Evolutionary conservation across 306 rosid genomes (phyloP), one percentile per base, ranked within the genome.

Genomic region (Fragaria ananassa): DNA sequence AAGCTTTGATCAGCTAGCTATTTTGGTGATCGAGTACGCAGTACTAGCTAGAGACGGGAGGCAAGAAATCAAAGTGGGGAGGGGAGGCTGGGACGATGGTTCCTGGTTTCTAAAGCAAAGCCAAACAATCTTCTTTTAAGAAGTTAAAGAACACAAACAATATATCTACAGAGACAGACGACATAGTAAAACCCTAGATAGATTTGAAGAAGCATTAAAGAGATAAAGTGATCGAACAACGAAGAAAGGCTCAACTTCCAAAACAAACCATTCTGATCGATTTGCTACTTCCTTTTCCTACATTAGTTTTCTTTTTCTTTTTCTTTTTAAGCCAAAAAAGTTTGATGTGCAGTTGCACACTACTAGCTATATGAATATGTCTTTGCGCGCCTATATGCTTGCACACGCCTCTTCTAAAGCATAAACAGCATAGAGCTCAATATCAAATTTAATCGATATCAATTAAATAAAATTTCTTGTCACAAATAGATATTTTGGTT

Each of bases 51-150:
- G 60, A 68, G 71, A 74, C 8, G 65, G 64, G 83, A 64, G 83
- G 72, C 88, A 81, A 68, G 50, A 82, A 82, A 79, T 74, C 79
- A 70, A 80, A 51, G 89, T 80, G 86, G 82, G 84, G 84, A 68
- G 60, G 47, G 78, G 71, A 42, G 71, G 70, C 42, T 39, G 56
- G 78, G 19, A 25, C 70, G 42, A 64, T 69, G 82, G 84, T 82
- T 76, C 74, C 86, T 81, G 78, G 74, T 80, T 65, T 77, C 68
- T 66, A 73, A 65, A 64, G 79, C 82, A 82, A 79, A 74, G 65
- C 65, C 67, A 71, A 65, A 4, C 65, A 27, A 17, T 70, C 21
- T 29, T 62, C 80, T 75, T 82, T 74, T 31, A 0, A 60, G 5
- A 60, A 25, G 39, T 25, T 60, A 44, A 71, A 68, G 45, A 42